Evolutionary conservation across 495 filamentous ascomycete genomes (phyloP).

Genomic region (Diplogelasinospora grovesii): DNA sequence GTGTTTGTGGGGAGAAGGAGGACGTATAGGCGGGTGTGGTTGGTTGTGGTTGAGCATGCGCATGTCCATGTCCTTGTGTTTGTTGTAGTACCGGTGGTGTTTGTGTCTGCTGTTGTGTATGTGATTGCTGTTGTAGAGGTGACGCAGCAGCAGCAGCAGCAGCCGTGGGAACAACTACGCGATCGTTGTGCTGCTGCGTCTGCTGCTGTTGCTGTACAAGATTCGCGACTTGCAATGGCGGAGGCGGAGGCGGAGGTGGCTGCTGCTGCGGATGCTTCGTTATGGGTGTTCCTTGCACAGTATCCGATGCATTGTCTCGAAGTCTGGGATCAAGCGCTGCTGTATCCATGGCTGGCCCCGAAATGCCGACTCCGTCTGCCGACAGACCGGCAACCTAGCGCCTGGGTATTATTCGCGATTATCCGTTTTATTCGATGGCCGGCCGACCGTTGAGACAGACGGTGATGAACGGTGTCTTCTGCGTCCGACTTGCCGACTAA

Average conservation of each 20-base stretch:
- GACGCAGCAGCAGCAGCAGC: too few relatives aligned
- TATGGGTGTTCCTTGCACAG: too few relatives aligned
- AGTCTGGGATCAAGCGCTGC: conserved; percentile 17
- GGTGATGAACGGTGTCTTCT: conserved; percentile 15
- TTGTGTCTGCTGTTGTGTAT: neutral
- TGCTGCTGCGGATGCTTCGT: too few relatives aligned
- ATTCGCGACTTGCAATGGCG: too few relatives aligned
- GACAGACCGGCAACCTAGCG: too few relatives aligned
- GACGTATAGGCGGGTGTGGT: conserved; percentile 3
- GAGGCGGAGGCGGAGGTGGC: too few relatives aligned
- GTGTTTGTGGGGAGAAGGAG: conserved; percentile 12
- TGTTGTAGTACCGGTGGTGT: conserved; percentile 1
- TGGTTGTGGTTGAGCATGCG: conserved; percentile 1
- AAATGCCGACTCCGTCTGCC: too few relatives aligned
- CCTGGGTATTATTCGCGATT: too few relatives aligned
- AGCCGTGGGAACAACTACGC: too few relatives aligned
- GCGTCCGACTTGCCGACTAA: conserved; percentile 18
- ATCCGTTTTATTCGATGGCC: too few relatives aligned
- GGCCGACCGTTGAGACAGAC: conserved; percentile 1
- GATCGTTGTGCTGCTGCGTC: too few relatives aligned
- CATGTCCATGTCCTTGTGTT: conserved; percentile 1
- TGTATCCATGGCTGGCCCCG: conserved; percentile 16
- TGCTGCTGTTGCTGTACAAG: conserved; percentile 6
- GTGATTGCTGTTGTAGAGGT: conserved; percentile 5
- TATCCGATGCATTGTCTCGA: too few relatives aligned